Evolutionary conservation across 176 grass and related monocot species (phyloP).

Genomic region (Puya raimondii): DNA sequence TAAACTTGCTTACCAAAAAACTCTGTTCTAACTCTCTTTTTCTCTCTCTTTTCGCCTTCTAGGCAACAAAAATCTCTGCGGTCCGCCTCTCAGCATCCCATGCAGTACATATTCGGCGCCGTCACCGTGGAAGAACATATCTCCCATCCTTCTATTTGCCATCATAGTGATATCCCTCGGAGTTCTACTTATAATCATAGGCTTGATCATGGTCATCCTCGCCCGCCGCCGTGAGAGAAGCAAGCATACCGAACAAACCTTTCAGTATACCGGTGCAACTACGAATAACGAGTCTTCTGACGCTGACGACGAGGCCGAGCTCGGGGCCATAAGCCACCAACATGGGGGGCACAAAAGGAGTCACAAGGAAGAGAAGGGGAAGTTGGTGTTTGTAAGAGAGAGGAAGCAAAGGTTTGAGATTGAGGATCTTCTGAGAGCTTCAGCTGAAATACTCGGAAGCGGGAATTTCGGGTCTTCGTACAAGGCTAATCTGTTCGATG

Average conservation of each 20-base stretch:
- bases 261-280: neutral
- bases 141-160: slow-evolving; percentile 22
- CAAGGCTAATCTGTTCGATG: slow-evolving; percentile 51
- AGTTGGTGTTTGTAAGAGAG: slow-evolving; percentile 60
- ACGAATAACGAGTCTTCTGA: neutral
- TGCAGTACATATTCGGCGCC: slow-evolving; percentile 11
- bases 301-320: neutral
- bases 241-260: no score
- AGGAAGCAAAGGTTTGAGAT: slow-evolving; percentile 43
- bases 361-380: slow-evolving; percentile 36
- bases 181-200: slow-evolving; percentile 17
- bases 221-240: slow-evolving; percentile 7
- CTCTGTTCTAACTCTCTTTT: neutral
- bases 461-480: slow-evolving; percentile 84
- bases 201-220: slow-evolving; percentile 15
- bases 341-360: slow-evolving; percentile 15
- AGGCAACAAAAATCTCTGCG: slow-evolving; percentile 68
- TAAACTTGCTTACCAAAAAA: neutral
- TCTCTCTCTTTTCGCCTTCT: neutral
- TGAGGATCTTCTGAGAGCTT: slow-evolving; percentile 65
- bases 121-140: neutral
- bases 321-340: slow-evolving; percentile 2
- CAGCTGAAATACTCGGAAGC: slow-evolving; percentile 74
- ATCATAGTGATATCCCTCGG: slow-evolving; percentile 41
- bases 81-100: slow-evolving; percentile 10